Percentiles rank a stretch among this genome's conserved stretches.
phyloP scores from a whole-genome alignment of 257 asterid genomes.

The Marsdenia floribunda region DNA sequence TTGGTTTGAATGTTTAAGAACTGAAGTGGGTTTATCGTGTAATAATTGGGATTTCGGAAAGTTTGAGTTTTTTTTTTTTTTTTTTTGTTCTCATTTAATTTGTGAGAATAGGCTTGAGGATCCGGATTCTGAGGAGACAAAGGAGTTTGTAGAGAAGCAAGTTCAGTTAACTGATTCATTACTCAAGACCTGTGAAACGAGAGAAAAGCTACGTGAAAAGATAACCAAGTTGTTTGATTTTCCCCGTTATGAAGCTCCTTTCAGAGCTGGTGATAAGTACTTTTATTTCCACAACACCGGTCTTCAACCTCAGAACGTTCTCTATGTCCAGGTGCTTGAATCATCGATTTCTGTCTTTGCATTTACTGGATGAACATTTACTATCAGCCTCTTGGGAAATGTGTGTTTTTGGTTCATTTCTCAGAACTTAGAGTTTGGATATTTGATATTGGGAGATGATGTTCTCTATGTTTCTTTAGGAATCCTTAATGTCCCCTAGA shows the following conservation, averaged over 20 bases:
- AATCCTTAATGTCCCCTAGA: not conserved
- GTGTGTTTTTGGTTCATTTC: not conserved
- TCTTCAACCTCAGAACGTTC: constrained; percentile 85
- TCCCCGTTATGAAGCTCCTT: constrained; percentile 79
- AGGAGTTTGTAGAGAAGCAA: constrained; percentile 73
- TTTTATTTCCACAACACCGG: constrained; percentile 88
- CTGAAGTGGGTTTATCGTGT: not conserved
- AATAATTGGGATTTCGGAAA: not conserved
- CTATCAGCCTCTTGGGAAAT: not conserved
- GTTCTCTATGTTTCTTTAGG: not conserved
- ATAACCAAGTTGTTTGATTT: constrained; percentile 65
- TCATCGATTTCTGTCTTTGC: not conserved
- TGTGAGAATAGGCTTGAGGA: constrained; percentile 79
- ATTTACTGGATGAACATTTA: not conserved
- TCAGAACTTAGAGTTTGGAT: not conserved
- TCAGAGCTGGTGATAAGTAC: constrained; percentile 75
- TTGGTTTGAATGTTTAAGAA: not conserved
- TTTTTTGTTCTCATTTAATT: constrained; percentile 3
- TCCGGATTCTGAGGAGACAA: constrained; percentile 89
- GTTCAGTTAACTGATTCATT: constrained; percentile 64
- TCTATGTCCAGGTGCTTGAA: constrained; percentile 65
- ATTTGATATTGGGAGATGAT: not conserved
- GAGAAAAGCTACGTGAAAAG: constrained; percentile 62
- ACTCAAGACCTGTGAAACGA: constrained; percentile 60
- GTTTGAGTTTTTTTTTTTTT: not conserved